Base-by-base conservation (phyloP, 176 grass and related monocot species). In the Panicum miliaceum region DNA sequence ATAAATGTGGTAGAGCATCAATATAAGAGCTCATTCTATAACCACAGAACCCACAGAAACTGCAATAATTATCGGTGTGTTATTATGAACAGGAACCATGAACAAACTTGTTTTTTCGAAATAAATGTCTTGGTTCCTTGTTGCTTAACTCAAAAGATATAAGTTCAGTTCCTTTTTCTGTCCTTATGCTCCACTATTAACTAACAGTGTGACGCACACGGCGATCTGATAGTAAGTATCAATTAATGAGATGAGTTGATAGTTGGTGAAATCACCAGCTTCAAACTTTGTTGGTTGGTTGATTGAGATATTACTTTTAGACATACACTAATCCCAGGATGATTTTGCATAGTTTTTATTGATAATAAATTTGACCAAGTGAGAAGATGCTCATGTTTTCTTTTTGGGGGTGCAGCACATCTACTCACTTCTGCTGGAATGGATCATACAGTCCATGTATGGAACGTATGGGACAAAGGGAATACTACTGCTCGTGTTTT, bases 381-480 rank as follows among this genome's bases (percentile, higher is more conserved):
- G 26, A 64, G 34, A 34, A 48, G 42, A 36, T 81, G 41, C 62
- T 85, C 63, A 84, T 57, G 14, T 45, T 45, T 45, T 45, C 8
- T 45, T 79, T 62, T n/a, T n/a, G n/a, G 29, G 29, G 29, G 29
- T 68, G 63, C 82, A 97, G 95, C 84, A 26, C 92, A 97, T 91
- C 95, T 97, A 91, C 95, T 97, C 71, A 90, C 95, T 83, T 94
- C 95, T 78, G 88, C 95, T 86, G 86, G 88, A 64, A 97, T 97
- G 95, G 95, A 97, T 82, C 84, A 84, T 53, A 91, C 84, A 32
- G 81, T 94, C 25, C 76, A 75, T 27, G 18, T 97, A 84, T 97
- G 90, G 90, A 97, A 91, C n/a, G 90, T 94, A 35, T 93, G 95
- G 90, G 90, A 74, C 84, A 91, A 80, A 68, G 79, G 50, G 47